A percentile compares a stretch with the other conserved stretches of the same genome.
Evolutionary conservation across 192 early-diverging fungal genomes (phyloP).

Genomic region (Backusella westeae): DNA sequence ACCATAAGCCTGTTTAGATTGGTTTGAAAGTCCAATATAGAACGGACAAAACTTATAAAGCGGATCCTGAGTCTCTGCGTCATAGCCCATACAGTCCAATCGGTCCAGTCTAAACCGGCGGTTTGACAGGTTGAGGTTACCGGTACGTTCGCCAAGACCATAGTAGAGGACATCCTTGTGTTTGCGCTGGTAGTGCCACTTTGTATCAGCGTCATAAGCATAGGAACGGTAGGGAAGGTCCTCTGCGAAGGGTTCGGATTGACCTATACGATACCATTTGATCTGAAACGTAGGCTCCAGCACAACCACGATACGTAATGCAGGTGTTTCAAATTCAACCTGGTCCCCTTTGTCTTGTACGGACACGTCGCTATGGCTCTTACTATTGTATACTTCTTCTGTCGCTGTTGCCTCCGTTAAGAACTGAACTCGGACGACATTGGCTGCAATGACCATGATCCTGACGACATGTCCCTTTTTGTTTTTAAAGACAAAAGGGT

Average conservation of each 20-base stretch:
- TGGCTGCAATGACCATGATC: background rate
- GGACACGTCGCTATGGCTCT: background rate
- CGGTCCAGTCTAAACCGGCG: slow-evolving; percentile 48
- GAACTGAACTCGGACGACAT: slow-evolving; percentile 2
- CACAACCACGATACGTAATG: background rate
- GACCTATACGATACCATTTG: background rate
- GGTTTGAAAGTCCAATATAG: slow-evolving; percentile 37
- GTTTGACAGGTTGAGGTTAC: slow-evolving; percentile 41
- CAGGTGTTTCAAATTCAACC: slow-evolving; percentile 4
- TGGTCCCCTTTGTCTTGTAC: background rate
- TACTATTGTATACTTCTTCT: background rate
- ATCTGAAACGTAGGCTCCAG: background rate
- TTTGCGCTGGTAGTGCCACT: slow-evolving; percentile 42
- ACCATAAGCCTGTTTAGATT: slow-evolving; percentile 41
- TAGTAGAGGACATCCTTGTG: slow-evolving; percentile 35
- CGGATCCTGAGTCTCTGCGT: slow-evolving; percentile 51
- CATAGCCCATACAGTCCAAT: slow-evolving; percentile 58
- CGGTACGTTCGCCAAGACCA: slow-evolving; percentile 54
- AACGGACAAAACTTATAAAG: slow-evolving; percentile 61
- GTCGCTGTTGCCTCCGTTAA: background rate
- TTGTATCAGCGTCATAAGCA: slow-evolving; percentile 29
- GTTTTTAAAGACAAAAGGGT: slow-evolving; percentile 10
- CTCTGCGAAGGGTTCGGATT: slow-evolving; percentile 34
- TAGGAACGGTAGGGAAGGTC: slow-evolving; percentile 52
- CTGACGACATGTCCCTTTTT: background rate